Evolutionary conservation across 78 protist species (phyloP).

Genomic region (Bigelowiella natans): DNA sequence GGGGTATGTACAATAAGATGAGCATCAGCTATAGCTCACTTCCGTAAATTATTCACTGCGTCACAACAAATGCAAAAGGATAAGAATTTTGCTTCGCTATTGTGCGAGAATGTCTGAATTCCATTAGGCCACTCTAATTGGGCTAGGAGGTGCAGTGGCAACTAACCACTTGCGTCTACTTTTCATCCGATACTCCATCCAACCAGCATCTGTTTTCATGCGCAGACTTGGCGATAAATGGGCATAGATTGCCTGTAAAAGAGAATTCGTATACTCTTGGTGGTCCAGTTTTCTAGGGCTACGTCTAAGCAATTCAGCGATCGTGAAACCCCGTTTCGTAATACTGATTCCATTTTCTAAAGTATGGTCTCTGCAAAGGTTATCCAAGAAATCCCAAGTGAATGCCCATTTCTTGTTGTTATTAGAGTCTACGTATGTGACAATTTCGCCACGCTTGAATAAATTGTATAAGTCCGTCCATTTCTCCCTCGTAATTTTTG

Average conservation of each 20-base stretch:
- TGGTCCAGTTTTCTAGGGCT: not conserved
- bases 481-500: not conserved
- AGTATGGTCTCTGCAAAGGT: not conserved
- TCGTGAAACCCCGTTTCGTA: not conserved
- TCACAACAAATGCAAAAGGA: too few species aligned
- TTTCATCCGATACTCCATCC: not conserved
- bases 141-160: too few species aligned
- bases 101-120: too few species aligned
- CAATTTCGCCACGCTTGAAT: not conserved
- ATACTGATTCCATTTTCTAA: not conserved
- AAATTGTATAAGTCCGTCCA: not conserved
- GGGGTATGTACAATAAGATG: too few species aligned
- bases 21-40: too few species aligned
- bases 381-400: not conserved
- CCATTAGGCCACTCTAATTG: too few species aligned
- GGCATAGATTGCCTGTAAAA: not conserved
- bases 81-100: too few species aligned
- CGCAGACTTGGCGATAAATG: not conserved
- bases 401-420: not conserved
- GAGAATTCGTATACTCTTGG: not conserved
- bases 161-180: too few species aligned
- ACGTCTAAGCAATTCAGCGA: not conserved
- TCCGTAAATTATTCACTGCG: too few species aligned
- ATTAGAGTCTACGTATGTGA: not conserved
- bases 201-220: not conserved